These are phyloP conservation scores for Trichoderma endophyticum DNA, from an alignment of 2,329 filamentous ascomycete genomes.

Conservation along the genomic window DNA sequence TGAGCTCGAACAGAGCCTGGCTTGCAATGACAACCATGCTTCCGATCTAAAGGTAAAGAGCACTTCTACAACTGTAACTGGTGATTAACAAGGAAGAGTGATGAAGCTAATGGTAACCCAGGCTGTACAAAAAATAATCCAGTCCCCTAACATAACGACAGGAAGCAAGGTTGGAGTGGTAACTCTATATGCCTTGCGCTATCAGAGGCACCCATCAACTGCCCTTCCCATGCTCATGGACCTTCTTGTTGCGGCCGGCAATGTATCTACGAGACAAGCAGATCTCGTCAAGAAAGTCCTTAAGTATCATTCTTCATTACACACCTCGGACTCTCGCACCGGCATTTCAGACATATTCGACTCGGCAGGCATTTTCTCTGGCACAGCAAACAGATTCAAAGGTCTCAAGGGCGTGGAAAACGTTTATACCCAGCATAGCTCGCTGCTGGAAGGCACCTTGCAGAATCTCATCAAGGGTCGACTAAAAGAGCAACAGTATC, in stretches of 20 bases:
- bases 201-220: constrained; percentile 82
- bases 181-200: constrained; percentile 90
- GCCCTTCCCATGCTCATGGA: constrained; percentile 82
- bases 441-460: constrained; percentile 78
- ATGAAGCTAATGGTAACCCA: constrained; percentile 37
- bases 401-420: constrained; percentile 97
- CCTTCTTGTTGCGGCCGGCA: constrained; percentile 78
- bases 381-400: constrained; percentile 83
- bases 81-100: background rate
- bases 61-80: background rate
- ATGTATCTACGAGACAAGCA: constrained; percentile 70
- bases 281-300: constrained; percentile 80
- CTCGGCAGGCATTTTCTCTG: constrained; percentile 84
- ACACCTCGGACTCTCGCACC: constrained; percentile 68
- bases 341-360: constrained; percentile 93
- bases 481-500: constrained; percentile 81
- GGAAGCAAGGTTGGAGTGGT: constrained; percentile 88
- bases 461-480: constrained; percentile 93
- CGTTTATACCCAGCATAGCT: constrained; percentile 96
- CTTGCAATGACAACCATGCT: constrained; percentile 93
- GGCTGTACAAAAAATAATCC: constrained; percentile 83
- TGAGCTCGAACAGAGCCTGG: constrained; percentile 93
- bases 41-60: constrained; percentile 75
- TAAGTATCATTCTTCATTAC: constrained; percentile 81
- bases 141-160: constrained; percentile 69